phyloP scores from a whole-genome alignment of 2,329 filamentous ascomycete species.

The Coniella vitis region DNA sequence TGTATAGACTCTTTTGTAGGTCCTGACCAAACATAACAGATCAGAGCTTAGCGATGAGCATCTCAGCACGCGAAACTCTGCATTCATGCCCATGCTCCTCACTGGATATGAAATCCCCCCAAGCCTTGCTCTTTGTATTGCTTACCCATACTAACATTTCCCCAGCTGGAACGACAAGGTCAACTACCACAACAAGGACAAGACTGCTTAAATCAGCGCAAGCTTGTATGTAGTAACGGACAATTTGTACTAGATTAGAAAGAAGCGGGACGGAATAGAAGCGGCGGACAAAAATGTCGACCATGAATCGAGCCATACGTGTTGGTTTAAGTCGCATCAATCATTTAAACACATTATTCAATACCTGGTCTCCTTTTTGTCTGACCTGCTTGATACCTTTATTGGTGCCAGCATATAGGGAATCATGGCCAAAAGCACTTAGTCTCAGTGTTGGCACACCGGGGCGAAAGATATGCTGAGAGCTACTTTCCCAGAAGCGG shows the following conservation, averaged over 20 bases:
- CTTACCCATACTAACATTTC: constrained; percentile 17
- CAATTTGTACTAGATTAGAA: background rate
- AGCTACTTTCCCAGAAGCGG: no score
- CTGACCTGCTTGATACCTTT: background rate
- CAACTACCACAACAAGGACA: constrained; percentile 97
- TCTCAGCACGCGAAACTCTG: background rate
- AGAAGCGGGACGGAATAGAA: constrained; percentile 7
- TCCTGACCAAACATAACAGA: constrained; percentile 17
- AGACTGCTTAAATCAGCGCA: constrained; percentile 39
- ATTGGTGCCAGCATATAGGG: background rate
- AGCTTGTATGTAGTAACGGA: background rate
- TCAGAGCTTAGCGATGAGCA: background rate
- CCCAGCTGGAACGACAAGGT: constrained; percentile 85
- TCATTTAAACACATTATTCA: constrained; percentile 10
- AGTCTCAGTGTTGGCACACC: no score
- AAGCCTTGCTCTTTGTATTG: background rate
- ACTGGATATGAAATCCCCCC: no score
- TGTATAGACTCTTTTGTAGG: constrained; percentile 59
- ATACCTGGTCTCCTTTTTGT: background rate
- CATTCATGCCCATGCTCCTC: no score
- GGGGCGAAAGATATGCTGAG: no score
- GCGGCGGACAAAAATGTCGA: constrained; percentile 5
- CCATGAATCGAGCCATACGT: constrained; percentile 22
- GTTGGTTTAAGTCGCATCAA: constrained; percentile 24
- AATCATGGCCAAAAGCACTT: no score